Conservation (phyloP, 164 flowering plant species). For the Echeveria elegans region DNA sequence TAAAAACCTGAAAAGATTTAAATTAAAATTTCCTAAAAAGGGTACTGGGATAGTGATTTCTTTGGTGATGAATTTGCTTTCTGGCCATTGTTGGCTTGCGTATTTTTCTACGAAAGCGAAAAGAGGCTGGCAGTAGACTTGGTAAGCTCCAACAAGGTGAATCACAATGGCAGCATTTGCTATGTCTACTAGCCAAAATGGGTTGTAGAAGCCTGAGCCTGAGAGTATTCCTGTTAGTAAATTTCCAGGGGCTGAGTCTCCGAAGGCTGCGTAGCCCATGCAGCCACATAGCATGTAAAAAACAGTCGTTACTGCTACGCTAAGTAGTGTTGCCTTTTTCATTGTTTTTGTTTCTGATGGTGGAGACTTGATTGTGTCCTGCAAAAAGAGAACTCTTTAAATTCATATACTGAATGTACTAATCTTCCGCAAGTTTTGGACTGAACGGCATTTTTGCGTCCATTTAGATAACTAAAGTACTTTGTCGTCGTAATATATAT, state of each 20-base stretch:
- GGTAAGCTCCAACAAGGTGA: conserved; percentile 67
- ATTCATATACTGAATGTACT: neutral
- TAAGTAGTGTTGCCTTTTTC: conserved; percentile 38
- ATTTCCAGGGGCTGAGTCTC: conserved; percentile 47
- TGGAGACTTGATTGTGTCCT: conserved; percentile 53
- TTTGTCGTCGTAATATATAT: no score
- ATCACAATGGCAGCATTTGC: conserved; percentile 56
- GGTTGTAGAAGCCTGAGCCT: conserved; percentile 66
- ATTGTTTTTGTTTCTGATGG: conserved; percentile 54
- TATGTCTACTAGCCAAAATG: conserved; percentile 56
- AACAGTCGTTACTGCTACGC: conserved; percentile 37
- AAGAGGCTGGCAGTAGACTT: conserved; percentile 53
- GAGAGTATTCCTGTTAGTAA: conserved; percentile 55
- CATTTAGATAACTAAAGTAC: no score
- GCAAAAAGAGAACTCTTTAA: neutral
- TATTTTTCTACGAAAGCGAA: conserved; percentile 55
- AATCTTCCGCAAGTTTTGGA: neutral
- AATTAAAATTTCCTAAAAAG: conserved; percentile 17
- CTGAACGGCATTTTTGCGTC: neutral
- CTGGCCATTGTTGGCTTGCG: conserved; percentile 30
- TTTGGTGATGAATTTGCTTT: conserved; percentile 32
- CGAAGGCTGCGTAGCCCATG: conserved; percentile 64
- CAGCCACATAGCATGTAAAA: conserved; percentile 65
- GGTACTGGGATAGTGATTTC: conserved; percentile 31
- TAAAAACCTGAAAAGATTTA: conserved; percentile 40